Evolutionary conservation across 345 rosid genomes (phyloP).

Genomic region (Aquilaria sinensis): DNA sequence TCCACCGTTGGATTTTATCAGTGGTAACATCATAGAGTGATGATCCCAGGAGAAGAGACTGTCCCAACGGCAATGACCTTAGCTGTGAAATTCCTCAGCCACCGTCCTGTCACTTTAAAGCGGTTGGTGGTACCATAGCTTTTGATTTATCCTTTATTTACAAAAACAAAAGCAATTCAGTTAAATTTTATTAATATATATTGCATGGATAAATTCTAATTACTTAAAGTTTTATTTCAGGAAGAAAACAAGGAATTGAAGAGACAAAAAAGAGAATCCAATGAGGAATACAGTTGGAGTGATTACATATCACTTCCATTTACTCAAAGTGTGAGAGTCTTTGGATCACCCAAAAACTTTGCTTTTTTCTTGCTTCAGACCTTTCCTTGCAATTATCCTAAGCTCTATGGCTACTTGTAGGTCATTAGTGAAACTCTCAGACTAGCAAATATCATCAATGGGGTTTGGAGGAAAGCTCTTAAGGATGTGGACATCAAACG

Average conservation of each 20-base stretch:
- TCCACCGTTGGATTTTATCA: slow-evolving; percentile 62
- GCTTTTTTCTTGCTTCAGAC: too few relatives aligned
- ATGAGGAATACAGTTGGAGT: slow-evolving; percentile 56
- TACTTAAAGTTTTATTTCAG: slow-evolving; percentile 17
- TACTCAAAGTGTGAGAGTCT: slow-evolving; percentile 74
- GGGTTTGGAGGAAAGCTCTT: slow-evolving; percentile 88
- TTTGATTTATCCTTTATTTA: too few relatives aligned
- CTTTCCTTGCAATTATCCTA: too few relatives aligned
- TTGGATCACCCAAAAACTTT: too few relatives aligned
- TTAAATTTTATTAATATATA: too few relatives aligned
- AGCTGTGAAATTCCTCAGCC: slow-evolving; percentile 77
- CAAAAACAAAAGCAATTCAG: too few relatives aligned
- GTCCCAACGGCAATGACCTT: slow-evolving; percentile 84
- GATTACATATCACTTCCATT: slow-evolving; percentile 82
- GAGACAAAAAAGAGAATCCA: slow-evolving; percentile 43
- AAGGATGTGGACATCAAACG: slow-evolving; percentile 89
- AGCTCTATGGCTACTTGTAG: slow-evolving; percentile 18
- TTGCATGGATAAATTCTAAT: too few relatives aligned
- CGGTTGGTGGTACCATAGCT: slow-evolving; percentile 44
- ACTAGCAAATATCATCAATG: slow-evolving; percentile 84
- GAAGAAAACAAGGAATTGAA: slow-evolving; percentile 86
- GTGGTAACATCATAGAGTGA: slow-evolving; percentile 81
- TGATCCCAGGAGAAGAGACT: slow-evolving; percentile 97
- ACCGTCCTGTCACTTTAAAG: slow-evolving; percentile 52
- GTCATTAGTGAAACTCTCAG: slow-evolving; percentile 93